A percentile compares a stretch with the other conserved stretches of the same genome.
Conservation (phyloP, 768 basidiomycete species). For the Cystobasidium tubakii region DNA sequence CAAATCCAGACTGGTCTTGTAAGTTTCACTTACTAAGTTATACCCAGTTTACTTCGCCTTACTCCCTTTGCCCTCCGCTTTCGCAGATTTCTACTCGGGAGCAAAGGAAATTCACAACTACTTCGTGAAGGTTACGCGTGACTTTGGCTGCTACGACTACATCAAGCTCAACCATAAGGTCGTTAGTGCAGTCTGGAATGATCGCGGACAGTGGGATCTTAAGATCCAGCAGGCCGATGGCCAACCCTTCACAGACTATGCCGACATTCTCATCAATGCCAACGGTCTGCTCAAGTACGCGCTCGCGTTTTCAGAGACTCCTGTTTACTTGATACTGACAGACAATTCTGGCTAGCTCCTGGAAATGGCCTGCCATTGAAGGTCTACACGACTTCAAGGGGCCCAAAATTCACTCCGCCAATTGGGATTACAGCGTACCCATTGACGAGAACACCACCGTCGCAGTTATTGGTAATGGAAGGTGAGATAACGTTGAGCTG, state of each 20-base stretch:
- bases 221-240: slow-evolving; percentile 43
- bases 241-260: slow-evolving; percentile 49
- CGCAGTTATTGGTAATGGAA: slow-evolving; percentile 44
- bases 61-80: background rate
- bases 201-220: slow-evolving; percentile 58
- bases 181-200: slow-evolving; percentile 55
- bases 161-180: slow-evolving; percentile 50
- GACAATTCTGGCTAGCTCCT: slow-evolving; percentile 49
- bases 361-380: slow-evolving; percentile 64
- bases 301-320: too few relatives aligned
- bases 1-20: slow-evolving; percentile 36
- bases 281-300: slow-evolving; percentile 49
- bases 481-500: background rate
- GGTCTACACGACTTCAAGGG: slow-evolving; percentile 60
- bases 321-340: too few relatives aligned
- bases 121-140: slow-evolving; percentile 49
- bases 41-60: background rate
- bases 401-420: slow-evolving; percentile 59
- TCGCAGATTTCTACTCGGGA: slow-evolving; percentile 53
- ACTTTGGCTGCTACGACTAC: slow-evolving; percentile 30
- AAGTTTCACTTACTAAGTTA: background rate
- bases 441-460: slow-evolving; percentile 44
- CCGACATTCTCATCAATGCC: slow-evolving; percentile 54
- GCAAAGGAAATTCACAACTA: slow-evolving; percentile 60
- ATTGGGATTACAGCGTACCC: slow-evolving; percentile 53